Percentiles rank a stretch among this genome's conserved stretches.
phyloP scores from a whole-genome alignment of 345 rosid species.

The Camelina hispida region DNA sequence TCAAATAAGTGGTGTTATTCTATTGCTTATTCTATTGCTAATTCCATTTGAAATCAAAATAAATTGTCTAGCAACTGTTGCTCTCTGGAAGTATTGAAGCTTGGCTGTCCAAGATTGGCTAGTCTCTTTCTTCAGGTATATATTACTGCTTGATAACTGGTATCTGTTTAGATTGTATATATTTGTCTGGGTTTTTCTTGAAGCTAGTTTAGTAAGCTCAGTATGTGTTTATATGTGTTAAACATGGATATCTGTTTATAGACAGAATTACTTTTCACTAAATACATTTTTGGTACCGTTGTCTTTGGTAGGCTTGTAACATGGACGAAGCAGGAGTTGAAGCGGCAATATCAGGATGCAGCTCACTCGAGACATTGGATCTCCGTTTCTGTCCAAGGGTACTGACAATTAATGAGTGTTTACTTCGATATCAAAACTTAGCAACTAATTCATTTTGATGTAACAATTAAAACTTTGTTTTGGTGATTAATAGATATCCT shows the following conservation, averaged over 20 bases:
- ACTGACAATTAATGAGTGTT: slow-evolving; percentile 25
- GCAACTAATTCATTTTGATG: background rate
- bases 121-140: slow-evolving; percentile 91
- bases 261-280: background rate
- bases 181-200: background rate
- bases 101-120: slow-evolving; percentile 75
- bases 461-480: background rate
- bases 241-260: background rate
- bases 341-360: slow-evolving; percentile 76
- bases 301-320: slow-evolving; percentile 67
- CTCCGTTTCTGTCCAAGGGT: slow-evolving; percentile 95
- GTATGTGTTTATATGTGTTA: background rate
- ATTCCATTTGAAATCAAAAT: slow-evolving; percentile 19
- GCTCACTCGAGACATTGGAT: slow-evolving; percentile 88
- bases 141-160: background rate
- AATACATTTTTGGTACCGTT: slow-evolving; percentile 28
- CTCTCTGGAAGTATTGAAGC: slow-evolving; percentile 84
- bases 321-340: slow-evolving; percentile 76
- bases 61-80: slow-evolving; percentile 71
- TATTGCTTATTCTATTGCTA: slow-evolving; percentile 21
- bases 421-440: background rate
- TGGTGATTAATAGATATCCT: slow-evolving; percentile 56
- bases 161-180: background rate
- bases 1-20: slow-evolving; percentile 11
- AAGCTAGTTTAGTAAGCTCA: background rate